Base-by-base conservation (phyloP, 768 basidiomycete genomes). In the Hygrocybe punicea region DNA sequence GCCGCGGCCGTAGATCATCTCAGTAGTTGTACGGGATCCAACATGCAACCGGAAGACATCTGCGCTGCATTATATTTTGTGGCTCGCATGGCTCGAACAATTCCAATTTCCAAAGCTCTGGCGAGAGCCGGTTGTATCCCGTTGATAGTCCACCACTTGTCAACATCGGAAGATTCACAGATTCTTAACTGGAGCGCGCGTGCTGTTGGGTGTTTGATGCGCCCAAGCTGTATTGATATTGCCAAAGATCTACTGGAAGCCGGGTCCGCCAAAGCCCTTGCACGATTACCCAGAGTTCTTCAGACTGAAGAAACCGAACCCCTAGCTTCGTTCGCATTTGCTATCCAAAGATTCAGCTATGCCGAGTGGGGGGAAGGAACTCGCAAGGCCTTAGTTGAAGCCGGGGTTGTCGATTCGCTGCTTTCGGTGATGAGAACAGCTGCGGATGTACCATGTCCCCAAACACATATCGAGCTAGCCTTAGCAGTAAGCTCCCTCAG, bases 331-430 rank as follows among this genome's bases (percentile, higher is more conserved):
- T 67, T 68, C 29, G 67, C 65, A 0, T 69, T 67, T 34, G 64
- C 67, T 6, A 62, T 69, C 21, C 64, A 68, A 50, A 56, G 67
- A 10, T 66, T 69, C 44, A 62, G 58, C 24, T 64, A 63, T 34
- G 68, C 68, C 8, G 67, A 68, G 39, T 67, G 64, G 67, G 67
- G 67, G n/a, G 57, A 58, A 2, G 64, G 60, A 51, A 66, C 63
- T 2, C 50, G 67, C 1, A 67, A 67, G 47, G 58, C 62, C 21
- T 54, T 69, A 1, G 65, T 69, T 4, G 67, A 69, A 14, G 68
- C 64, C 16, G 67, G 68, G 2, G 64, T 66, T 2, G 64, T 68
- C 14, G 68, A 69, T 51, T 62, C 68, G 6, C 57, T 69, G 1
- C 60, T 69, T 6, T 63, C 68, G 8, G 65, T 64, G 13, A 44